These are phyloP conservation scores for Rhodamnia rubescens DNA, from an alignment of 345 rosid genomes.

Conservation along the genomic window DNA sequence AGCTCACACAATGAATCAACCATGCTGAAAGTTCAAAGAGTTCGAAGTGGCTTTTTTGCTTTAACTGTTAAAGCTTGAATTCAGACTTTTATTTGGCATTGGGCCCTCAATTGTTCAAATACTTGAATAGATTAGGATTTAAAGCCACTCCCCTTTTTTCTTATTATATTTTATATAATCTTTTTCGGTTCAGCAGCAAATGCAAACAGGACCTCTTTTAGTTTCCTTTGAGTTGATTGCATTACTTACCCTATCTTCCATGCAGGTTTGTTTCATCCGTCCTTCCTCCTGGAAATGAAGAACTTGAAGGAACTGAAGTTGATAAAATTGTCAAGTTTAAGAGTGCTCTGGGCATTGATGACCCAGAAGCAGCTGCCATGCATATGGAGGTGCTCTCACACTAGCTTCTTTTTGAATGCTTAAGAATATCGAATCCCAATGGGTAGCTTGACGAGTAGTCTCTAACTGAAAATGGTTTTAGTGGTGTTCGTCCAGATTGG, in stretches of 20 bases:
- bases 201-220: not conserved
- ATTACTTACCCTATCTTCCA: not conserved
- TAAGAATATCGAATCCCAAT: not conserved
- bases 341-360: slow-evolving; percentile 79
- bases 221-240: not conserved
- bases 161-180: not conserved
- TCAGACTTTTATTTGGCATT: not conserved
- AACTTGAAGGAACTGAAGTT: slow-evolving; percentile 82
- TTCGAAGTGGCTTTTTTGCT: not conserved
- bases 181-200: not conserved
- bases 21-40: not conserved
- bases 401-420: not conserved
- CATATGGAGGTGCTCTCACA: slow-evolving; percentile 76
- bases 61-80: not conserved
- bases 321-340: slow-evolving; percentile 64
- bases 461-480: not conserved
- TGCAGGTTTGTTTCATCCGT: slow-evolving; percentile 71
- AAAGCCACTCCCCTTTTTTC: not conserved
- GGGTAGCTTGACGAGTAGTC: not conserved
- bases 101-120: not conserved
- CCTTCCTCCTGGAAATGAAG: slow-evolving; percentile 63
- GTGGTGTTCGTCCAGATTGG: slow-evolving; percentile 53
- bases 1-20: slow-evolving; percentile 3
- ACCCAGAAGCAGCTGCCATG: slow-evolving; percentile 93
- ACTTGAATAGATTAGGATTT: not conserved